Conservation (phyloP, 169 alveolate species). For the Eimeria sp. region DNA sequence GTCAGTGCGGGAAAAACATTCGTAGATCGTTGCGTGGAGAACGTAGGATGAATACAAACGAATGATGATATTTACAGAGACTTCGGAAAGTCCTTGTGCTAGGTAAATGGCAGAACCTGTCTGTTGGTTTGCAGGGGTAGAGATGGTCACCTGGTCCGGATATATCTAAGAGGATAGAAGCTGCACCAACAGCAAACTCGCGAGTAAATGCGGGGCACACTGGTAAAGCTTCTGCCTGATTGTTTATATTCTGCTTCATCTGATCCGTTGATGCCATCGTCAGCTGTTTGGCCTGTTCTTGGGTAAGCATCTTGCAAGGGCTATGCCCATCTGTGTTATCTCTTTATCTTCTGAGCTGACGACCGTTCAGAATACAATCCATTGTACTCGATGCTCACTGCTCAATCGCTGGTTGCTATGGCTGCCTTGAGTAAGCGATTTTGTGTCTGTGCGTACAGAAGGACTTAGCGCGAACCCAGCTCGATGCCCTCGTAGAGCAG, state of each 20-base stretch:
- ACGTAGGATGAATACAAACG: neutral
- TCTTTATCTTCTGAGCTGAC: too few species aligned
- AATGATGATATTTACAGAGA: neutral
- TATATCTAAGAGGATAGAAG: neutral
- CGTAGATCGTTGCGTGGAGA: neutral
- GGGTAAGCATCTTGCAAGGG: neutral
- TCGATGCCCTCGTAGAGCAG: neutral
- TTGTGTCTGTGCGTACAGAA: neutral
- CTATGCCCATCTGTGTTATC: neutral
- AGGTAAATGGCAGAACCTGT: neutral
- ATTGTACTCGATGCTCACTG: too few species aligned
- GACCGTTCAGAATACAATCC: too few species aligned
- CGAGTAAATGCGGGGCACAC: neutral
- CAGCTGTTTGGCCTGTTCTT: neutral
- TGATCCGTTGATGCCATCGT: neutral
- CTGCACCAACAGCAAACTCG: neutral
- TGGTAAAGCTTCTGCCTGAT: neutral
- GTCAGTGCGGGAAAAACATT: neutral
- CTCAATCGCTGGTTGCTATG: too few species aligned
- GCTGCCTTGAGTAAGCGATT: neutral
- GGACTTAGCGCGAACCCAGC: neutral
- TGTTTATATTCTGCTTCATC: neutral
- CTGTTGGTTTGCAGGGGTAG: neutral
- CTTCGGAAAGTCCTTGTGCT: neutral
- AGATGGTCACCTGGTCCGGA: neutral